Conservation (phyloP, 2,329 filamentous ascomycete species). For the Cytospora leucostoma region DNA sequence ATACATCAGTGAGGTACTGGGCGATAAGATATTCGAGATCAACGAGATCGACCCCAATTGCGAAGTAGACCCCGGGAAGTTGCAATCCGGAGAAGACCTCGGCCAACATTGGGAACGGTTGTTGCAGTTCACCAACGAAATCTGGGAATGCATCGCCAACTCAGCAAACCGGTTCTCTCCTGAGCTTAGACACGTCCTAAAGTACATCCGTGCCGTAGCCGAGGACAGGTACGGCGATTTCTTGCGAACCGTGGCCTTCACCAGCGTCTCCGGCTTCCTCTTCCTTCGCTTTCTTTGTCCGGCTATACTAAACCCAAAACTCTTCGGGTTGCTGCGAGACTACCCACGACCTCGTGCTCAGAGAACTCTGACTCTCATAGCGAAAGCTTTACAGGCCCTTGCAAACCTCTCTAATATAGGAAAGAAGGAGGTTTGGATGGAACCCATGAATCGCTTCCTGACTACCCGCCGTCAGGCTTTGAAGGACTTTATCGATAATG, state of each 20-base stretch:
- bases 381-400: conserved; percentile 87
- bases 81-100: conserved; percentile 68
- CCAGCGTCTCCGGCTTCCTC: conserved; percentile 90
- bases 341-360: conserved; percentile 82
- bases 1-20: conserved; percentile 83
- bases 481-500: conserved; percentile 81
- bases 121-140: conserved; percentile 72
- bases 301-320: conserved; percentile 91
- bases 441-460: conserved; percentile 93
- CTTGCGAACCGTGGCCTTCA: conserved; percentile 84
- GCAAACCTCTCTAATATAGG: conserved; percentile 91
- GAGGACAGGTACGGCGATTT: conserved; percentile 95
- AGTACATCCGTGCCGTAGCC: conserved; percentile 88
- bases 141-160: conserved; percentile 80
- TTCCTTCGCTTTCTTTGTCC: conserved; percentile 96
- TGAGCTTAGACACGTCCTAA: conserved; percentile 81
- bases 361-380: conserved; percentile 86
- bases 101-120: conserved; percentile 81
- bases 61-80: conserved; percentile 88
- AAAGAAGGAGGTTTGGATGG: conserved; percentile 98
- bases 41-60: conserved; percentile 89
- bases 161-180: conserved; percentile 76
- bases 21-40: conserved; percentile 85
- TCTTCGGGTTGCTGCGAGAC: conserved; percentile 82
- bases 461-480: conserved; percentile 74